Conservation (phyloP, 495 filamentous ascomycete species). For the Talaromyces adpressus region DNA sequence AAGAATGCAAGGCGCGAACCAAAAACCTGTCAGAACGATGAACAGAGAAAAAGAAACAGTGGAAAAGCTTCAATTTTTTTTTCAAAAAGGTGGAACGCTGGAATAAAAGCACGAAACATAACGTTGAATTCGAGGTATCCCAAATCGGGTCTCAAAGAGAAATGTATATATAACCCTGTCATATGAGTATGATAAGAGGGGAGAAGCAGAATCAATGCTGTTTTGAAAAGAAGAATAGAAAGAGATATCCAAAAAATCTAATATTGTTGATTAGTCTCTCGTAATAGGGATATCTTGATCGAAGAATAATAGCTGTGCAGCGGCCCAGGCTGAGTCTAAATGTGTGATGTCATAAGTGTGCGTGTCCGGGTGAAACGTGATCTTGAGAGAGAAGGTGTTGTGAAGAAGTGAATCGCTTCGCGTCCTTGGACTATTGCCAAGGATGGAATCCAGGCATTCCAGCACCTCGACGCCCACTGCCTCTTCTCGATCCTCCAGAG, state of each 20-base stretch:
- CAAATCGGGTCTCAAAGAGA: not conserved
- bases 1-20: not conserved
- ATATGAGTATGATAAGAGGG: not conserved
- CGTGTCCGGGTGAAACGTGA: not conserved
- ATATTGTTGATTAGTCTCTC: not conserved
- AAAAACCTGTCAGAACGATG: not conserved
- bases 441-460: slow-evolving; percentile 25
- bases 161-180: not conserved
- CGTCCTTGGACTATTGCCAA: slow-evolving; percentile 19
- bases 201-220: not conserved
- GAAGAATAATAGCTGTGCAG: not conserved
- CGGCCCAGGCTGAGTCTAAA: not conserved
- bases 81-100: not conserved
- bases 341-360: not conserved
- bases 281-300: not conserved
- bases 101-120: not conserved
- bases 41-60: not conserved
- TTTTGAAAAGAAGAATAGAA: not conserved
- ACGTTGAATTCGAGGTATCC: not conserved
- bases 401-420: not conserved
- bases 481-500: slow-evolving; percentile 28
- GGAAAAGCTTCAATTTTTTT: not conserved
- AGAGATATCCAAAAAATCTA: slow-evolving; percentile 5
- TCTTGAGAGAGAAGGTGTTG: not conserved
- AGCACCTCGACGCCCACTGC: slow-evolving; percentile 30